Evolutionary conservation across 495 filamentous ascomycete genomes (phyloP).

Genomic region (Neurospora sublineolata): DNA sequence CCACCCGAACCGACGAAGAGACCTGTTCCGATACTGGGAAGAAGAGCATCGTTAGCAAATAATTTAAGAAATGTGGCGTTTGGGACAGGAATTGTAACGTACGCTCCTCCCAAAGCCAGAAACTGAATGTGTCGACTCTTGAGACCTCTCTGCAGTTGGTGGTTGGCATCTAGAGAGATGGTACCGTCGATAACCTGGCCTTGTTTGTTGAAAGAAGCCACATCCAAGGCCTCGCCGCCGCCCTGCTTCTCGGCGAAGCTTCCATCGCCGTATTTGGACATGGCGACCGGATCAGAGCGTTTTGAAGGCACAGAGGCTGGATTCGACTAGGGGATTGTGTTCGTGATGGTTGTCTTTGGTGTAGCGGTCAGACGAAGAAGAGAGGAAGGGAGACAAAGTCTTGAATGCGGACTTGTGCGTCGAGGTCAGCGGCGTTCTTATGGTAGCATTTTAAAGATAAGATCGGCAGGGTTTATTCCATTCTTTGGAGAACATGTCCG

Average conservation of each 20-base stretch:
- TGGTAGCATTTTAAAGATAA: neutral
- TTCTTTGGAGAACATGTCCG: neutral
- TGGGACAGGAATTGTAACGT: constrained; percentile 2
- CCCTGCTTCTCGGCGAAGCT: neutral
- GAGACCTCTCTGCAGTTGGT: constrained; percentile 44
- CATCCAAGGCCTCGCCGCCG: neutral
- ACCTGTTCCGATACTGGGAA: constrained; percentile 50
- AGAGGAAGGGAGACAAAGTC: neutral
- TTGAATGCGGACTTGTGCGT: neutral
- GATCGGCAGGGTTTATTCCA: neutral
- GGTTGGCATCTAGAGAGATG: constrained; percentile 13
- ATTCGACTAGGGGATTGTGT: neutral
- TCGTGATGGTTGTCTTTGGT: neutral
- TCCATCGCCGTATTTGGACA: neutral
- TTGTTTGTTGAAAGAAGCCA: neutral
- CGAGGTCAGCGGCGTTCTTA: neutral
- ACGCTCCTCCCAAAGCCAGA: constrained; percentile 55
- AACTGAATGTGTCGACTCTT: constrained; percentile 62
- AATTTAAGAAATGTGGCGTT: neutral
- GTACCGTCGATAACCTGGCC: constrained; percentile 10
- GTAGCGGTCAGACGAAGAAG: neutral
- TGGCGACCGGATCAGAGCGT: neutral
- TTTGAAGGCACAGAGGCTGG: neutral
- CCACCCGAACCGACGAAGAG: constrained; percentile 42
- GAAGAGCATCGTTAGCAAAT: neutral